Evolutionary conservation across 176 grass and related monocot species (phyloP).

Genomic region (Phyllostachys edulis): DNA sequence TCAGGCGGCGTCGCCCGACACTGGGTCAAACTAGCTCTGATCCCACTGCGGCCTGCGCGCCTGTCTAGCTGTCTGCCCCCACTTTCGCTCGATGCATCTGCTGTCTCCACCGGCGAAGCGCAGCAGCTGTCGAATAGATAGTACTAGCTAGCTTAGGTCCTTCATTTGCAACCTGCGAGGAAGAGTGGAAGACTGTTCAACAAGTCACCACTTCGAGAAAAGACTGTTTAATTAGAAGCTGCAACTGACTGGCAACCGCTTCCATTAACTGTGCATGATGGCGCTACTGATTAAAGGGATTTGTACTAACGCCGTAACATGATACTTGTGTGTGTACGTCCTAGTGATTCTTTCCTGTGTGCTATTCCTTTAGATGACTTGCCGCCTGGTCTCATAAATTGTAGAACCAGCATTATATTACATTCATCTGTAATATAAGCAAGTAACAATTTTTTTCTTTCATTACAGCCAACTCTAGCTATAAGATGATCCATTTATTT

Average conservation of each 20-base stretch:
- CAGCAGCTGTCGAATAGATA: not conserved
- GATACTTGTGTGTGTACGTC: too few species aligned
- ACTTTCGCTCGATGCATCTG: not conserved
- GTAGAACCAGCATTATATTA: too few species aligned
- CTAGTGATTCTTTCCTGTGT: too few species aligned
- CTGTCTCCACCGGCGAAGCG: not conserved
- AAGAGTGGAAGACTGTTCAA: too few species aligned
- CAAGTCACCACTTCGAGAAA: too few species aligned
- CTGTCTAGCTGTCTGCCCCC: not conserved
- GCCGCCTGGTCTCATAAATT: too few species aligned
- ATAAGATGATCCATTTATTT: too few species aligned
- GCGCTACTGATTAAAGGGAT: not conserved
- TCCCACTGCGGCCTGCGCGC: not conserved
- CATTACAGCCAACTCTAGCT: too few species aligned
- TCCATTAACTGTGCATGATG: not conserved
- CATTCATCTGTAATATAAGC: too few species aligned
- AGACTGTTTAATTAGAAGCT: not conserved
- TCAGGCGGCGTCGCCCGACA: conserved; percentile 8
- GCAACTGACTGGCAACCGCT: not conserved
- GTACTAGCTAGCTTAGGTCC: not conserved
- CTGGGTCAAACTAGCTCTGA: conserved; percentile 31
- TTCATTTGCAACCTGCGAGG: not conserved
- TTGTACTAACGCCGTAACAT: not conserved
- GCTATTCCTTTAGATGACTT: too few species aligned
- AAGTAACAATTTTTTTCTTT: too few species aligned